phyloP scores from a whole-genome alignment of 208 protist species.

The Phytomonas sp. region DNA sequence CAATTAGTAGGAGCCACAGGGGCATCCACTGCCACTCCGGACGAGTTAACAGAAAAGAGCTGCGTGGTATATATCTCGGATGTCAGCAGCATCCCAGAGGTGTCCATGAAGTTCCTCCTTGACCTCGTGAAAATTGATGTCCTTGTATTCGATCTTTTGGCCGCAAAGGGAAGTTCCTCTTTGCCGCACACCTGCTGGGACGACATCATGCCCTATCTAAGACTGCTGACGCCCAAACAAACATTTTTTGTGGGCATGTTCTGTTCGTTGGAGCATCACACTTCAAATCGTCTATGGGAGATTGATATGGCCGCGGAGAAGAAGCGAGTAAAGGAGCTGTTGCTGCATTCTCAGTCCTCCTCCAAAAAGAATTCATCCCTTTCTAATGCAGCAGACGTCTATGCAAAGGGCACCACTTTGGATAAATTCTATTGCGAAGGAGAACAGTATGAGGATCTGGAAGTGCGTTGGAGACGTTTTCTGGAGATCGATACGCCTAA shows the following conservation, averaged over 20 bases:
- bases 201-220: constrained; percentile 48
- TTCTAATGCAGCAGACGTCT: neutral
- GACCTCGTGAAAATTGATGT: constrained; percentile 80
- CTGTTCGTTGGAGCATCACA: constrained; percentile 63
- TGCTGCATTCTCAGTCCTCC: neutral
- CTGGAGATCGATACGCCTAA: constrained; percentile 35
- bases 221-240: constrained; percentile 25
- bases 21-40: neutral
- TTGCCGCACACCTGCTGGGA: constrained; percentile 73
- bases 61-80: constrained; percentile 85
- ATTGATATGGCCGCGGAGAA: constrained; percentile 30
- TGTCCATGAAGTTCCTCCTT: constrained; percentile 51
- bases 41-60: constrained; percentile 11
- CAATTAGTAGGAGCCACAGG: constrained; percentile 4
- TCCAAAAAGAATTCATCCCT: neutral
- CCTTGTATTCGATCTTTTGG: constrained; percentile 66
- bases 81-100: constrained; percentile 37
- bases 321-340: constrained; percentile 13
- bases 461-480: neutral
- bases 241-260: constrained; percentile 81
- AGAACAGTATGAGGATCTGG: neutral
- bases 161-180: constrained; percentile 29
- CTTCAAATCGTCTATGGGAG: constrained; percentile 28
- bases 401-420: neutral
- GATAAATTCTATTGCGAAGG: neutral